These are phyloP conservation scores for Hymenoscyphus scutula DNA, from an alignment of 2,329 filamentous ascomycete species.

Conservation along the genomic window DNA sequence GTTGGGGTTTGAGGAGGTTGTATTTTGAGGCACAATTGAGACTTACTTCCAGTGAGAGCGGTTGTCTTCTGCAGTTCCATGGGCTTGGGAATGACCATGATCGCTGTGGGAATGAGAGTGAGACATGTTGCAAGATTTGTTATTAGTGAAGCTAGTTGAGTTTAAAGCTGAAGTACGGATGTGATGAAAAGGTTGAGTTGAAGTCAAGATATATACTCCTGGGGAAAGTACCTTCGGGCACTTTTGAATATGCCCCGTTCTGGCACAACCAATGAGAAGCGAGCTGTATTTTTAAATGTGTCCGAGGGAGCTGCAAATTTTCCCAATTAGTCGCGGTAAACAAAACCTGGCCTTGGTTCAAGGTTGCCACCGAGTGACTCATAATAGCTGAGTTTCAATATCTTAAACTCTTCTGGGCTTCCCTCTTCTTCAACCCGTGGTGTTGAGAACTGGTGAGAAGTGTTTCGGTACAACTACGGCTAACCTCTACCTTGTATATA, in stretches of 20 bases:
- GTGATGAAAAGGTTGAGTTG: background rate
- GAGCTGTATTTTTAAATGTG: slow-evolving; percentile 1
- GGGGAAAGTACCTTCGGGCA: slow-evolving; percentile 5
- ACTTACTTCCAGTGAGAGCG: slow-evolving; percentile 42
- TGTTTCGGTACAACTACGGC: background rate
- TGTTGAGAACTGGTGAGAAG: background rate
- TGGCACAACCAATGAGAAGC: slow-evolving; percentile 10
- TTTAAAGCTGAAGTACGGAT: background rate
- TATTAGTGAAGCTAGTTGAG: background rate
- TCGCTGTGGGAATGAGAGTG: slow-evolving; percentile 11
- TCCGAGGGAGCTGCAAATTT: slow-evolving; percentile 7
- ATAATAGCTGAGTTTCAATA: background rate
- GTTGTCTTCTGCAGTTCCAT: slow-evolving; percentile 38
- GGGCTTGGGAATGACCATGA: slow-evolving; percentile 16
- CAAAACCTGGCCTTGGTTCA: no score
- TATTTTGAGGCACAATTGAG: slow-evolving; percentile 1
- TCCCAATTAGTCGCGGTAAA: background rate
- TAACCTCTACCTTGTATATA: no score
- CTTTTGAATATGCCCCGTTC: slow-evolving; percentile 7
- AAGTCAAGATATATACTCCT: background rate
- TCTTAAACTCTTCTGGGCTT: background rate
- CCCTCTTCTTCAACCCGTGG: background rate
- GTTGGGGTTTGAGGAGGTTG: background rate
- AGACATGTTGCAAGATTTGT: slow-evolving; percentile 4
- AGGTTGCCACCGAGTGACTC: background rate